Evolutionary conservation across 176 grass and related monocot species (phyloP).

Genomic region (Avena atlantica): DNA sequence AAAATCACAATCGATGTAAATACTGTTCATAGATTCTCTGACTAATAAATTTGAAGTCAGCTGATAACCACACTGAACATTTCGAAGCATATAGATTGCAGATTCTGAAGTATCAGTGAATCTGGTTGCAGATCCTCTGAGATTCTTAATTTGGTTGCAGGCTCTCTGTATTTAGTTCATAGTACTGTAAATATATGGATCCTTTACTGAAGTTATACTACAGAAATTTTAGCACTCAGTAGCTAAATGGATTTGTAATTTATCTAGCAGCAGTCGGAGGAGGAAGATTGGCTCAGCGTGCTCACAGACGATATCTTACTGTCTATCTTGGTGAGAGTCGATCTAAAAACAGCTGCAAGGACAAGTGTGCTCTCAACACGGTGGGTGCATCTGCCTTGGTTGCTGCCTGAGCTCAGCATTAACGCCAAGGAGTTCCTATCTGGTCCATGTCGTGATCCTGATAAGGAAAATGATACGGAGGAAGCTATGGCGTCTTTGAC

Average conservation of each 20-base stretch:
- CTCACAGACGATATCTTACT: neutral
- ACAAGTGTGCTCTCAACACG: neutral
- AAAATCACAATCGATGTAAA: no score
- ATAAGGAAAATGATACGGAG: neutral
- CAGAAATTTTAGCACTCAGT: neutral
- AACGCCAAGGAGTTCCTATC: neutral
- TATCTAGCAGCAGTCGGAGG: neutral
- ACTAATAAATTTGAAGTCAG: no score
- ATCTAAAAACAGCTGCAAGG: neutral
- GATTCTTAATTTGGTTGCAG: no score
- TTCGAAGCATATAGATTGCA: no score
- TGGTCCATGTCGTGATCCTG: neutral
- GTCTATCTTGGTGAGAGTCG: neutral
- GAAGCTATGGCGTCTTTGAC: neutral
- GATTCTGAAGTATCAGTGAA: no score
- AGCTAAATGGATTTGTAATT: neutral
- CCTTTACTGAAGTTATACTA: no score
- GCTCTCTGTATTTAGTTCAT: no score
- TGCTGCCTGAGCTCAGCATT: neutral
- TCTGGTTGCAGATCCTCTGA: no score
- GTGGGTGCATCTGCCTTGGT: neutral
- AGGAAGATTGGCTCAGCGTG: neutral
- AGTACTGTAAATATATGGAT: no score
- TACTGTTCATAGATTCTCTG: no score
- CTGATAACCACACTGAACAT: no score